Conservation (phyloP, 1,139 yeast species). For the Hemisphaericaspora xylofermentans region DNA sequence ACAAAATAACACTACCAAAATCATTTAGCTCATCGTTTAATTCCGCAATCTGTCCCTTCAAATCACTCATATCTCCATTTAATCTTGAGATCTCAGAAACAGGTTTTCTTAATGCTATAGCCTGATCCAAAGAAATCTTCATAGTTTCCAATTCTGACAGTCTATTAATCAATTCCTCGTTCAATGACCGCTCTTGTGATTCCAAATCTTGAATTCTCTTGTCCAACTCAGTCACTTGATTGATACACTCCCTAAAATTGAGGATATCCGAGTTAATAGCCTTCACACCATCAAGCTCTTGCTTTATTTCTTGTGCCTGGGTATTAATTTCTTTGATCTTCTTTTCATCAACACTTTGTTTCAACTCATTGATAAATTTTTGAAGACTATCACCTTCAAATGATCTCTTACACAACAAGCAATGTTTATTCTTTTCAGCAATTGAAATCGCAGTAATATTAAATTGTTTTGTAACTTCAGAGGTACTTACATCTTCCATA, state of each 20-base stretch:
- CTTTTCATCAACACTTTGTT: constrained; percentile 37
- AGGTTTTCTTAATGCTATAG: constrained; percentile 22
- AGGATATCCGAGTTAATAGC: constrained; percentile 30
- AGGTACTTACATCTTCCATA: constrained; percentile 60
- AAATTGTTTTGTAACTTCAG: constrained; percentile 63
- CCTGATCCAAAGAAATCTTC: constrained; percentile 8
- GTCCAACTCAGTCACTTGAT: constrained; percentile 8
- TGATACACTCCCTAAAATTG: constrained; percentile 23
- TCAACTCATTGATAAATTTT: constrained; percentile 32
- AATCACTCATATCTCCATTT: constrained; percentile 32
- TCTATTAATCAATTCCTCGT: constrained; percentile 17
- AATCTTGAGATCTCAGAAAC: constrained; percentile 38
- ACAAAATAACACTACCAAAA: constrained; percentile 26
- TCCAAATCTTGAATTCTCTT: constrained; percentile 13
- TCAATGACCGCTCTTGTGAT: constrained; percentile 13
- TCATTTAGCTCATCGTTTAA: constrained; percentile 40
- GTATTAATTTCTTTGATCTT: constrained; percentile 36
- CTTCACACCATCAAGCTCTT: constrained; percentile 28
- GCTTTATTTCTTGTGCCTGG: constrained; percentile 31
- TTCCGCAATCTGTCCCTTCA: constrained; percentile 34
- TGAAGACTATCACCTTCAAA: constrained; percentile 47
- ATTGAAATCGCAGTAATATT: constrained; percentile 62
- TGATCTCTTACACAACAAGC: constrained; percentile 64
- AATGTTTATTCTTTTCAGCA: constrained; percentile 55
- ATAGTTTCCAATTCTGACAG: constrained; percentile 5